A percentile compares a stretch with the other conserved stretches of the same genome.
Evolutionary conservation across 805 yeast species (phyloP).

Genomic region (Osmozyma mogii): DNA sequence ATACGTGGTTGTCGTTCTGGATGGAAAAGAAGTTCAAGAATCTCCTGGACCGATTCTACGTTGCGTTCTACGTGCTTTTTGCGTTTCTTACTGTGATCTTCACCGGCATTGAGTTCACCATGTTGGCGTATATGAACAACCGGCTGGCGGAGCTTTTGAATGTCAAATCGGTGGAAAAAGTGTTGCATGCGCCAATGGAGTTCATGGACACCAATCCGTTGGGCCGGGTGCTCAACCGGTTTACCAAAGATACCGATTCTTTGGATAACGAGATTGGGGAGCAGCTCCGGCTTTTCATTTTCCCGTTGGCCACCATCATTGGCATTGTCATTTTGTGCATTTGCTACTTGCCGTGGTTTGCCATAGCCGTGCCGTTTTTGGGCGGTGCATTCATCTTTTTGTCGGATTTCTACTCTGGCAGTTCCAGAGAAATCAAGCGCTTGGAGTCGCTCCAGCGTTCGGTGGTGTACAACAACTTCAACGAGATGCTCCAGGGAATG

Average conservation of each 20-base stretch:
- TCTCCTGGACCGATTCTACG: slow-evolving; percentile 24
- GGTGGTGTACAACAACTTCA: slow-evolving; percentile 40
- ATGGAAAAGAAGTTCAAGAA: slow-evolving; percentile 23
- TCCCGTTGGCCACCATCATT: slow-evolving; percentile 32
- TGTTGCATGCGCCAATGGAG: slow-evolving; percentile 36
- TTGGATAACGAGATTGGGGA: slow-evolving; percentile 39
- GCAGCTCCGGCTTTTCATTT: slow-evolving; percentile 32
- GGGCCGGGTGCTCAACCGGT: slow-evolving; percentile 37
- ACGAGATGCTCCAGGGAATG: slow-evolving; percentile 43
- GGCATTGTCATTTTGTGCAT: slow-evolving; percentile 37
- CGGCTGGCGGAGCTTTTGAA: slow-evolving; percentile 28
- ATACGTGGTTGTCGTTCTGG: slow-evolving; percentile 40
- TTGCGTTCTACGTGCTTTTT: slow-evolving; percentile 27
- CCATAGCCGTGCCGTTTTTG: slow-evolving; percentile 47
- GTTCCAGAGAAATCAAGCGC: slow-evolving; percentile 41
- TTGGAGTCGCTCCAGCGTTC: slow-evolving; percentile 43
- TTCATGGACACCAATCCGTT: slow-evolving; percentile 37
- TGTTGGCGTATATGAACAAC: slow-evolving; percentile 37
- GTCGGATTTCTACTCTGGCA: slow-evolving; percentile 40
- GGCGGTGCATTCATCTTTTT: slow-evolving; percentile 29
- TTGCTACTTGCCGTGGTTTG: slow-evolving; percentile 37
- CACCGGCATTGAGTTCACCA: slow-evolving; percentile 31
- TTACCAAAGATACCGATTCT: slow-evolving; percentile 39
- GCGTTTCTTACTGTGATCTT: slow-evolving; percentile 31
- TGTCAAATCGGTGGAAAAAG: slow-evolving; percentile 28